These are phyloP conservation scores for Backusella mclennaniae DNA, from an alignment of 192 early-diverging fungal species.

Conservation along the genomic window DNA sequence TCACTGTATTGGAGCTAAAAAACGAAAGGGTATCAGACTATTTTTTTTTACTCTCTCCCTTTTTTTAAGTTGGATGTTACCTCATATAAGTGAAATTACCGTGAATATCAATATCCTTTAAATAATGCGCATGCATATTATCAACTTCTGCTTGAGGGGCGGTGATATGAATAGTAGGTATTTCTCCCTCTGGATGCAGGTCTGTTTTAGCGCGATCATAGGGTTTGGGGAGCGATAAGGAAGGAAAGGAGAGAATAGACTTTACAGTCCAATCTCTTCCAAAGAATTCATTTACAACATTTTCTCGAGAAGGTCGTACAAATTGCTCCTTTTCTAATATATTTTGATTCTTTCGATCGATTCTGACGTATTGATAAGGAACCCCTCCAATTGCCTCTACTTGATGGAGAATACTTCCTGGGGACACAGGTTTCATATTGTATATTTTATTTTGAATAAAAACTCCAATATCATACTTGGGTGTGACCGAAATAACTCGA, in stretches of 20 bases:
- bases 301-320: not conserved
- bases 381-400: slow-evolving; percentile 2
- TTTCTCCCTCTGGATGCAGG: slow-evolving; percentile 18
- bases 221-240: not conserved
- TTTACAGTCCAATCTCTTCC: slow-evolving; percentile 16
- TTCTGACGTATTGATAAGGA: slow-evolving; percentile 6
- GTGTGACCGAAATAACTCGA: not conserved
- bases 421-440: not conserved
- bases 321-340: slow-evolving; percentile 10
- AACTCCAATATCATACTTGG: not conserved
- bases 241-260: not conserved
- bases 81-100: slow-evolving; percentile 27
- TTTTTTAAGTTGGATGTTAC: slow-evolving; percentile 8
- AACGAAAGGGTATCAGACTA: not conserved
- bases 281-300: slow-evolving; percentile 12
- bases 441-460: not conserved
- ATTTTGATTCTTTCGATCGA: not conserved
- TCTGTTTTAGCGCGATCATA: not conserved
- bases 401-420: slow-evolving; percentile 5
- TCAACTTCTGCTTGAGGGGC: slow-evolving; percentile 4
- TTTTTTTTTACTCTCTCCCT: not conserved
- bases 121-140: slow-evolving; percentile 13
- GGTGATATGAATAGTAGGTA: slow-evolving; percentile 19
- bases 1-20: slow-evolving; percentile 1
- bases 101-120: slow-evolving; percentile 8